Evolutionary conservation across 1,284 basidiomycete genomes (phyloP), one percentile per base, ranked within the genome.

Genomic region (Leccinum discolor): DNA sequence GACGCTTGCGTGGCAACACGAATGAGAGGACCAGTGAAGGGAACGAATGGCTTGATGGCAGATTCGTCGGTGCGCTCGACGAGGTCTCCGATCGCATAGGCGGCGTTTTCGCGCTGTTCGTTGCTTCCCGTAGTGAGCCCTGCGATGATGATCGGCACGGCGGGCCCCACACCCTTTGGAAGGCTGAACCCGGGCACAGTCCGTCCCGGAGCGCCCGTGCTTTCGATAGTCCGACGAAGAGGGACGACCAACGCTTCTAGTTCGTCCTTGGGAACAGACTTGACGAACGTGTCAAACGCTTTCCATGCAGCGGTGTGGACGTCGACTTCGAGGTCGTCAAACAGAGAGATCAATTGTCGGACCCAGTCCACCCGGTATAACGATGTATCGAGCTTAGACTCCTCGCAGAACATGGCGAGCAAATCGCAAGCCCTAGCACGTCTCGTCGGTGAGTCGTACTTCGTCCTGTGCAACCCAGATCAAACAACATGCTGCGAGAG

Each of bases 321-420:
- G 0, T 81, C 77, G 2, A 87, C 82, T 67, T 90, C 85, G 7
- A 82, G 79, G 74, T 99, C 97, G 72, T 97, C 96, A 66, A 98
- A 84, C 4, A 94, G 81, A 0, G 94, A 87, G 4, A 99, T 83
- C 14, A 99, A 85, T 72, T 96, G 94, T n/a, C 96, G 90, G 66
- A 99, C 87, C 95, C 96, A 99, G 78, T 99, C 96, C 64, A 96
- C 83, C 16, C 93, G 88, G 78, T 99, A 99, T 16, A 95, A 77
- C 0, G 91, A 89, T 0, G 88, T 85, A 74, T 98, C 95, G 52
- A 93, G 80, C 58, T 90, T 85, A 5, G 91, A 91, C 63, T 88
- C 89, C 72, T 94, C 88, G 75, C 94, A 97, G 81, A 98, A 95
- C 1, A 86, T 82, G 5, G 87, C 83, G 75, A 98, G 94, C 65